These are phyloP conservation scores for Pseudoneurospora amorphoporcata DNA, from an alignment of 495 filamentous ascomycete species.

Conservation along the genomic window DNA sequence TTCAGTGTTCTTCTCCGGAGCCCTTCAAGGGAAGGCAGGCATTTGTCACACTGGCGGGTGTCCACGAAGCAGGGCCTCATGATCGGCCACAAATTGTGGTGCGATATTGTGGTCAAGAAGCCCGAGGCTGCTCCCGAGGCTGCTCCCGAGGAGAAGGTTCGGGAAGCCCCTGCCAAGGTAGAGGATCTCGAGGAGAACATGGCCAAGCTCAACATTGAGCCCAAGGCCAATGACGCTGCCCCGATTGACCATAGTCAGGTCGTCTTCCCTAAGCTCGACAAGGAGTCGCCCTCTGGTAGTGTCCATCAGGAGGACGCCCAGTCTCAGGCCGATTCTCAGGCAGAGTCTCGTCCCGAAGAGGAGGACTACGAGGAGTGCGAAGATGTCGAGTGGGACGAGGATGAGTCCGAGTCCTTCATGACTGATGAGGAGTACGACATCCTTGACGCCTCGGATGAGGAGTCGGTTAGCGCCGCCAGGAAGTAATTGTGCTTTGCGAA, in stretches of 20 bases:
- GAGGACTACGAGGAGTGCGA: slow-evolving; percentile 56
- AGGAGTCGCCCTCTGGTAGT: slow-evolving; percentile 80
- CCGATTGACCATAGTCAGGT: slow-evolving; percentile 50
- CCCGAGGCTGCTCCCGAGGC: slow-evolving; percentile 16
- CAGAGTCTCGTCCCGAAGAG: slow-evolving; percentile 28
- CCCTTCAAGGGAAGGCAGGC: slow-evolving; percentile 56
- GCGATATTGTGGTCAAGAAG: slow-evolving; percentile 63
- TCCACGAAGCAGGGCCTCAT: slow-evolving; percentile 68
- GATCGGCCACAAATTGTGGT: slow-evolving; percentile 93
- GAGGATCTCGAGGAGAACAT: slow-evolving; percentile 12
- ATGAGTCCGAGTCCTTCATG: slow-evolving; percentile 58
- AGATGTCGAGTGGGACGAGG: slow-evolving; percentile 51
- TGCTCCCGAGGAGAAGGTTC: background rate
- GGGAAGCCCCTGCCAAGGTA: slow-evolving; percentile 3
- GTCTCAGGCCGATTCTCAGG: slow-evolving; percentile 17
- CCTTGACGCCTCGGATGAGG: slow-evolving; percentile 89
- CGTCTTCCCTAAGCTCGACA: slow-evolving; percentile 95
- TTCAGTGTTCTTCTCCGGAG: slow-evolving; percentile 82
- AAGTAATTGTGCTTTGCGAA: background rate
- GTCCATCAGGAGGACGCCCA: slow-evolving; percentile 48
- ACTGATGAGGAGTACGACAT: slow-evolving; percentile 98
- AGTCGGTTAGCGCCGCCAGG: slow-evolving; percentile 38
- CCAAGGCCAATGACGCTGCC: slow-evolving; percentile 6
- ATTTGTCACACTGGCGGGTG: slow-evolving; percentile 94
- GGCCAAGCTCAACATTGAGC: slow-evolving; percentile 13